Evolutionary conservation across 495 filamentous ascomycete genomes (phyloP), one percentile per base, ranked within the genome.

Genomic region (Tuber borchii): DNA sequence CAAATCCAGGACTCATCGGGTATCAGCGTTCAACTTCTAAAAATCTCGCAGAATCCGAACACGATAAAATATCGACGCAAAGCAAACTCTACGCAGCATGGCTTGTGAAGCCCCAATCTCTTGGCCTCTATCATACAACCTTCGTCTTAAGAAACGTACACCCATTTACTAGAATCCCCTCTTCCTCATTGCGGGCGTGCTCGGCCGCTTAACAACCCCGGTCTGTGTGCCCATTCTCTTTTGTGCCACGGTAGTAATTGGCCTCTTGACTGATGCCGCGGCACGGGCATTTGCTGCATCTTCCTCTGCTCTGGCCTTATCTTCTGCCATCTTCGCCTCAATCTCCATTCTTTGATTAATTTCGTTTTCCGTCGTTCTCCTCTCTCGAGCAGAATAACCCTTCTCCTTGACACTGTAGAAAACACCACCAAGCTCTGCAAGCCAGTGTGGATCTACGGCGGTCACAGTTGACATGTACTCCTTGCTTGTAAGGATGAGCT

Each of bases 391-490:
- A 22, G 92, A 95, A 83, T 95, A 99, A 19, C 94, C 94, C 84
- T 99, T 99, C 86, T 98, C 95, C 85, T 97, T 97, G 83, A 98
- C 89, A 19, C 91, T 94, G 85, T 98, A 99, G 85, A 98, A 99
- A 39, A 99, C 96, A n/a, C 94, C 96, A 34, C 96, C 96, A 34
- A 99, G 88, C 82, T 99, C 95, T 22, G 96, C 96, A 79, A 99
- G 90, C 96, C 96, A 99, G 81, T 97, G 93, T 71, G 96, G 95
- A 84, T 99, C 96, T 5, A 99, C 95, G 0, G 93, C 89, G 9
- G 96, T 99, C 43, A 99, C 96, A 2, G 93, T 97, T 5, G 92
- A 95, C 95, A 99, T 98, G 86, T 98, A 99, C 85, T 98, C 96
- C 83, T 97, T 97, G 72, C 90, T 92, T 0, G 96, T 99, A 69